Conservation (phyloP, 2,329 filamentous ascomycete species). For the Aspergillus novoparasiticus region DNA sequence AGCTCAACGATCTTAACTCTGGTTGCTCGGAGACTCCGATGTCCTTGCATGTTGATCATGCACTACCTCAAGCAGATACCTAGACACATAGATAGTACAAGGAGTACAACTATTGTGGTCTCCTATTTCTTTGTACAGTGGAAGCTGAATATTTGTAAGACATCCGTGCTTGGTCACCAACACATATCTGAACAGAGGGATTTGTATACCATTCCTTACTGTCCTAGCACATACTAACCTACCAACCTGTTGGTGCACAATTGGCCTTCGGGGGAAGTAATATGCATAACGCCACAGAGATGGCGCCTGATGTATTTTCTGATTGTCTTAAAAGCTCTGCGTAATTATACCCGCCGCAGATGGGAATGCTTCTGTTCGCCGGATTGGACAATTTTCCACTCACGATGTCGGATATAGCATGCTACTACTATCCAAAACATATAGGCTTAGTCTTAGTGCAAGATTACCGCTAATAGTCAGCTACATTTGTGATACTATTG, state of each 20-base stretch:
- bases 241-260: neutral
- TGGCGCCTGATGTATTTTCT: neutral
- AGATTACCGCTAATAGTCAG: neutral
- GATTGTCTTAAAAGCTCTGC: neutral
- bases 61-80: no score
- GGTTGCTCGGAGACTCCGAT: neutral
- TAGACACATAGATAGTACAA: no score
- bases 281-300: neutral
- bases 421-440: neutral
- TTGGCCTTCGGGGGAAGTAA: neutral
- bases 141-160: neutral
- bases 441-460: neutral
- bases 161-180: no score
- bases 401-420: neutral
- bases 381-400: neutral
- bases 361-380: neutral
- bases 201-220: neutral
- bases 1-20: neutral
- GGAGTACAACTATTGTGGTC: neutral
- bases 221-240: neutral
- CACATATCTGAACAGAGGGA: neutral
- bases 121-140: neutral
- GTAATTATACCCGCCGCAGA: neutral
- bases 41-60: no score
- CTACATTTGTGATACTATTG: neutral